Percentiles rank a stretch among this genome's conserved stretches.
Evolutionary conservation across 345 rosid genomes (phyloP).

Genomic region (Aquilaria sinensis): DNA sequence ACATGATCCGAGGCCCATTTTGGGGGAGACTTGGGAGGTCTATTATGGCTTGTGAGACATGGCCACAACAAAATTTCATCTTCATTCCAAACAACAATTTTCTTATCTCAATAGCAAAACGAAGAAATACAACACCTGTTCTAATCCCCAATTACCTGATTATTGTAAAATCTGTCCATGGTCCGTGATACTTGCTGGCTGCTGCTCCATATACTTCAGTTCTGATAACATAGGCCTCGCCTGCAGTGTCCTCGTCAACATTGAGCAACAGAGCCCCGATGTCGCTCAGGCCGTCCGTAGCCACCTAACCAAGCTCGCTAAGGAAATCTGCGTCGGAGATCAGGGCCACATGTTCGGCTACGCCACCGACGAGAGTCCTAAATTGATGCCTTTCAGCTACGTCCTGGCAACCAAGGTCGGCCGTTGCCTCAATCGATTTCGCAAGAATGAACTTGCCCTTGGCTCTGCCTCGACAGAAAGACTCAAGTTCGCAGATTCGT

Average conservation of each 20-base stretch:
- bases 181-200: slow-evolving; percentile 64
- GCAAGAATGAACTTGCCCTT: slow-evolving; percentile 43
- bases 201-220: slow-evolving; percentile 33
- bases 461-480: slow-evolving; percentile 59
- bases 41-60: no score
- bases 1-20: no score
- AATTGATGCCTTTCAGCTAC: slow-evolving; percentile 68
- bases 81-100: no score
- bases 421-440: slow-evolving; percentile 63
- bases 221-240: slow-evolving; percentile 59
- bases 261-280: slow-evolving; percentile 72
- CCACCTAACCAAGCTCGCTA: slow-evolving; percentile 54
- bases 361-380: slow-evolving; percentile 70
- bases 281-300: slow-evolving; percentile 73
- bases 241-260: slow-evolving; percentile 62
- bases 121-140: no score
- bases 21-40: no score
- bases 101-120: no score
- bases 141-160: no score
- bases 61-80: no score
- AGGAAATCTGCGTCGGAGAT: slow-evolving; percentile 71
- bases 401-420: slow-evolving; percentile 71
- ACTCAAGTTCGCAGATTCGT: slow-evolving; percentile 77
- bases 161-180: slow-evolving; percentile 21
- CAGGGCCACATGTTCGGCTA: slow-evolving; percentile 80